A percentile compares a stretch with the other conserved stretches of the same genome.
Conservation (phyloP, 495 filamentous ascomycete species). For the Penicillium waksmanii region DNA sequence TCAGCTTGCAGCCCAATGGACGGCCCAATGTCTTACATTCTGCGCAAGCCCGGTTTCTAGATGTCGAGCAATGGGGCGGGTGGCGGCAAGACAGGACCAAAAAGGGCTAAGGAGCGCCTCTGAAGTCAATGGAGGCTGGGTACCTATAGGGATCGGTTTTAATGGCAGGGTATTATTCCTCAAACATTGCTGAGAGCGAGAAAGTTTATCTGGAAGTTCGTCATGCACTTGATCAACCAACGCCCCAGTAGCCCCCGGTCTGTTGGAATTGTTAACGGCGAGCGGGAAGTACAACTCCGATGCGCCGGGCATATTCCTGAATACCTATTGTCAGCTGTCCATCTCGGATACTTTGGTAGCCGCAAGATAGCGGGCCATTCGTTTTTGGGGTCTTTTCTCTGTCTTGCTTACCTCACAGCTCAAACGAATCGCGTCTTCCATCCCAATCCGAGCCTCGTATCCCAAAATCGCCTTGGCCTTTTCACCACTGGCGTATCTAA, state of each 20-base stretch:
- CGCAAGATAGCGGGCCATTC: neutral
- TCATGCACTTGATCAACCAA: neutral
- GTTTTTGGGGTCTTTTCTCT: neutral
- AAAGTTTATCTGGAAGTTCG: slow-evolving; percentile 21
- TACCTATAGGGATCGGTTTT: slow-evolving; percentile 15
- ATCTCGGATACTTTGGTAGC: neutral
- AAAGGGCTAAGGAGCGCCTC: slow-evolving; percentile 14
- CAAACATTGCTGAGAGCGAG: slow-evolving; percentile 1
- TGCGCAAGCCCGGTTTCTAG: slow-evolving; percentile 12
- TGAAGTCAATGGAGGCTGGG: slow-evolving; percentile 12
- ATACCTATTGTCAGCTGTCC: slow-evolving; percentile 7
- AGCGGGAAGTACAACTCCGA: slow-evolving; percentile 33
- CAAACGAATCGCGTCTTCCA: slow-evolving; percentile 57
- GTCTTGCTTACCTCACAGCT: slow-evolving; percentile 50
- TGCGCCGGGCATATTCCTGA: slow-evolving; percentile 45
- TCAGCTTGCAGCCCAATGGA: slow-evolving; percentile 30
- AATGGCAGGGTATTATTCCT: slow-evolving; percentile 21
- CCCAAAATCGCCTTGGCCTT: slow-evolving; percentile 62
- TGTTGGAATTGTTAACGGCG: neutral
- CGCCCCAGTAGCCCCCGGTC: neutral
- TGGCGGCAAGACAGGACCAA: slow-evolving; percentile 11
- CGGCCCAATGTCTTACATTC: slow-evolving; percentile 32
- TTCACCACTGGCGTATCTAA: slow-evolving; percentile 58
- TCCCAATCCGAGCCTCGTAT: slow-evolving; percentile 58
- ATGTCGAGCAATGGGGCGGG: neutral